Base-by-base conservation (phyloP, 352 stramenopile species). In the Peronosclerospora sorghi region DNA sequence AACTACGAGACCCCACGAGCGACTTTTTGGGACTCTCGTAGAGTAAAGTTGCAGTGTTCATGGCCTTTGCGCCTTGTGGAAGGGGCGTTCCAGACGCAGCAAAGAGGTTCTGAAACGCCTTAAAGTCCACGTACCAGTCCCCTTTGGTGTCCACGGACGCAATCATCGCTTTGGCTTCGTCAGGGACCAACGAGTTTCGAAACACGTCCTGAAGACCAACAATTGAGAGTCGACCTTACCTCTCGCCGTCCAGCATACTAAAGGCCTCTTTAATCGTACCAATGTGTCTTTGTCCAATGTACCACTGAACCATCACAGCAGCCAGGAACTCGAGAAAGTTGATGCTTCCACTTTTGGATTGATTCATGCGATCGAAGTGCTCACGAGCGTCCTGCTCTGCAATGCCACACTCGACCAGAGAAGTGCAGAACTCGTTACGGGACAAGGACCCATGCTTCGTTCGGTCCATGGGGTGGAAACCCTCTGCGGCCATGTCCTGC, bases 261-360 rank as follows among this genome's bases (percentile, higher is more conserved):
- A 96, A 96, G 0, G 85, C 85, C 40, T 96, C 87, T 29, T 92
- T 93, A 51, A 97, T 82, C 2, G 83, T 87, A 45, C n/a, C n/a
- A n/a, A n/a, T n/a, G n/a, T n/a, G n/a, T n/a, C 94, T 91, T 60
- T 97, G 86, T 12, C 68, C 72, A 43, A 91, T 83, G 14, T 85
- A 70, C 28, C 83, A 75, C 44, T 92, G 67, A 53, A 97, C 87
- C 54, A 98, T 81, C 5, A 88, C 91, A 2, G 91, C 94, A 8
- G 91, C 94, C 48, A 97, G 76, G 64, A 98, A 98, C 68, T 98
- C 94, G 4, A 96, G 83, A 52, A 97, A 97, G 48, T 95, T 85
- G 24, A 98, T 94, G 27, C 85, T 54, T 0, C 85, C 83, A 7
- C 53, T 75, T 48, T 85, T 86, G 23, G 69, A 84, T 51, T 86